Percentiles rank a stretch among this genome's conserved stretches.
These are phyloP conservation scores for Anthostomella pinea DNA, from an alignment of 2,329 filamentous ascomycete genomes.

Conservation along the genomic window DNA sequence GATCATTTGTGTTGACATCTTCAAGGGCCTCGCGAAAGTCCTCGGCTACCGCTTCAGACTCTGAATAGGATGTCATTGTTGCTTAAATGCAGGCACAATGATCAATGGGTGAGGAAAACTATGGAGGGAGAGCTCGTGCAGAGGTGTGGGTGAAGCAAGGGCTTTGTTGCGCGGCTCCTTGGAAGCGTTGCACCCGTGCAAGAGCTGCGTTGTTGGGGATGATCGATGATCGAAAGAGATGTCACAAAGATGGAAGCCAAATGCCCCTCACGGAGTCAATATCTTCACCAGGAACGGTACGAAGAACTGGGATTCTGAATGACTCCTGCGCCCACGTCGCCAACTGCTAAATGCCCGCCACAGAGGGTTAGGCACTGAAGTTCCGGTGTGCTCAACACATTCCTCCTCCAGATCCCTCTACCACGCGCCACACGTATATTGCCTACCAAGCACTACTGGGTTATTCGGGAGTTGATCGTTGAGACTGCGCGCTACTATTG, in stretches of 20 bases:
- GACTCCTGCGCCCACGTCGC: conserved; percentile 19
- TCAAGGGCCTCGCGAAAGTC: conserved; percentile 93
- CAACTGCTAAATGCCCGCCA: conserved; percentile 20
- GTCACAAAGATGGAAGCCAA: conserved; percentile 22
- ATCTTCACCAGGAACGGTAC: conserved; percentile 26
- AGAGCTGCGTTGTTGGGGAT: conserved; percentile 2
- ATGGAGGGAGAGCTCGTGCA: conserved; percentile 6
- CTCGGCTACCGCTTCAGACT: conserved; percentile 81
- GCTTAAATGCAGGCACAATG: conserved; percentile 18
- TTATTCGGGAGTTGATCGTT: no score
- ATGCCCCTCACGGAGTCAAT: conserved; percentile 24
- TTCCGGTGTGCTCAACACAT: conserved; percentile 20
- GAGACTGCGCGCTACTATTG: no score
- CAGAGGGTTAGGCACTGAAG: conserved; percentile 20
- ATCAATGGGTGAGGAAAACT: conserved; percentile 9
- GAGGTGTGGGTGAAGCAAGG: conserved; percentile 6
- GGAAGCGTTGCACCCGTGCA: conserved; percentile 3
- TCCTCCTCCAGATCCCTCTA: conserved; percentile 7
- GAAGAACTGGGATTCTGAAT: conserved; percentile 24
- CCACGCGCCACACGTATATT: conserved; percentile 10
- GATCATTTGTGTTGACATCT: conserved; percentile 85
- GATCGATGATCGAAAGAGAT: no score
- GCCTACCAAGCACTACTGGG: conserved; percentile 15
- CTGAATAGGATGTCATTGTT: conserved; percentile 31
- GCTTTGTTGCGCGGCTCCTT: conserved; percentile 13